Evolutionary conservation across 2,329 filamentous ascomycete genomes (phyloP).

Genomic region (Monosporascus sp.): DNA sequence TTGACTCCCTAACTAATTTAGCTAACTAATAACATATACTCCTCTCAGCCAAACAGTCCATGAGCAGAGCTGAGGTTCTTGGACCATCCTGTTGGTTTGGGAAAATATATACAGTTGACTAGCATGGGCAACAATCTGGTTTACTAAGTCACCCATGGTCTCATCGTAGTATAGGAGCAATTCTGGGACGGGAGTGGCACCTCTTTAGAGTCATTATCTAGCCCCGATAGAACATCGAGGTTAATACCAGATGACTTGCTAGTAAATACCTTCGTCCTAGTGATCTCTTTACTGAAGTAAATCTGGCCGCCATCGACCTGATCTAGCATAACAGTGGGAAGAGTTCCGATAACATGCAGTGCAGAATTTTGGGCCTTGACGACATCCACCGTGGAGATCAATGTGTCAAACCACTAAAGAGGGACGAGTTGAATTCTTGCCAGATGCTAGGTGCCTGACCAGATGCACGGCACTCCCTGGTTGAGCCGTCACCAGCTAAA

Average conservation of each 20-base stretch:
- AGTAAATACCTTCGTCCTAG: constrained; percentile 75
- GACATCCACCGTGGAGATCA: constrained; percentile 87
- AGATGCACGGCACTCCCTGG: no score
- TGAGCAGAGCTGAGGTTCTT: no score
- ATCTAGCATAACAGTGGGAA: constrained; percentile 86
- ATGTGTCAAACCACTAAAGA: no score
- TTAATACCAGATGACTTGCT: constrained; percentile 88
- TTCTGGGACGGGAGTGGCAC: constrained; percentile 86
- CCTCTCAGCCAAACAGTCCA: no score
- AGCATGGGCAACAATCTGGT: constrained; percentile 94
- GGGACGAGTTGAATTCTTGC: no score
- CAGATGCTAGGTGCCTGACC: no score
- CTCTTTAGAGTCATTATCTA: constrained; percentile 79
- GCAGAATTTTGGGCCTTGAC: constrained; percentile 95
- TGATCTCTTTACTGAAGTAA: constrained; percentile 78
- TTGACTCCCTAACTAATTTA: no score
- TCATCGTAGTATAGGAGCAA: constrained; percentile 66
- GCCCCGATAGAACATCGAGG: constrained; percentile 69
- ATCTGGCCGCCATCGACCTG: constrained; percentile 87
- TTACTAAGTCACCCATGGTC: constrained; percentile 68
- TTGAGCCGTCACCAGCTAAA: no score
- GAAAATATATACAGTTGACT: no score
- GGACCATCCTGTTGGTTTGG: no score
- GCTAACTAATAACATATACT: no score
- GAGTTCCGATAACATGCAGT: constrained; percentile 76